Conservation (phyloP, 768 basidiomycete species). For the Lentinula edodes region DNA sequence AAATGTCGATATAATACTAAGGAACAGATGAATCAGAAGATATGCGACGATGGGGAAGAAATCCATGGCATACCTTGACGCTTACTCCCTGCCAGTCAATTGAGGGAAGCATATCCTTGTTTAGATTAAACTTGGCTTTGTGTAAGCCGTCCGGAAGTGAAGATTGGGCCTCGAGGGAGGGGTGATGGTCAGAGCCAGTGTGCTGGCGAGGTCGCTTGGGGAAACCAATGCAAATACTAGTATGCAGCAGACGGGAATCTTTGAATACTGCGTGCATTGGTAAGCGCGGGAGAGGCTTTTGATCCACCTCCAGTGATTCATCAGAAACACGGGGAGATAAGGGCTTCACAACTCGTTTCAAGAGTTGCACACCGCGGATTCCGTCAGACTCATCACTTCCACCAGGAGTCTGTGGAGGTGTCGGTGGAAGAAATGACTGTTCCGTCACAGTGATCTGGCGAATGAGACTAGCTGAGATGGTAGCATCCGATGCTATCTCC, state of each 20-base stretch:
- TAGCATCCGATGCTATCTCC: slow-evolving; percentile 68
- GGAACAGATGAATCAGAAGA: slow-evolving; percentile 5
- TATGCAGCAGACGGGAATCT: slow-evolving; percentile 42
- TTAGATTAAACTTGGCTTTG: slow-evolving; percentile 51
- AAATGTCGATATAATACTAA: slow-evolving; percentile 72
- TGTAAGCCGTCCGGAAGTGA: slow-evolving; percentile 64
- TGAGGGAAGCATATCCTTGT: slow-evolving; percentile 55
- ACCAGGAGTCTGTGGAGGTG: slow-evolving; percentile 43
- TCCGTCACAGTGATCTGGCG: slow-evolving; percentile 55
- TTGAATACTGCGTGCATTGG: slow-evolving; percentile 32
- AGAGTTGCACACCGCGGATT: slow-evolving; percentile 21
- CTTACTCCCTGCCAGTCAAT: slow-evolving; percentile 64
- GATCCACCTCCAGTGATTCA: slow-evolving; percentile 18
- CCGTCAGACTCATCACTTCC: slow-evolving; percentile 36
- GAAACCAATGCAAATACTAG: slow-evolving; percentile 58
- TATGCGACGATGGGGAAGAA: background rate
- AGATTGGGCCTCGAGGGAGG: slow-evolving; percentile 38
- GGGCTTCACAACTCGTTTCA: slow-evolving; percentile 30
- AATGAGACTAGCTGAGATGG: slow-evolving; percentile 60
- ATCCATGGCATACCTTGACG: slow-evolving; percentile 48
- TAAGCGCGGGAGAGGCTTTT: slow-evolving; percentile 38
- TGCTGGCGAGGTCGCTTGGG: slow-evolving; percentile 59
- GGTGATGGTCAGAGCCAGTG: slow-evolving; percentile 33
- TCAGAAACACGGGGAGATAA: slow-evolving; percentile 18
- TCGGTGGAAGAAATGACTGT: slow-evolving; percentile 31